phyloP scores from a whole-genome alignment of 1,139 yeast genomes.

The Pichia inconspicua region DNA sequence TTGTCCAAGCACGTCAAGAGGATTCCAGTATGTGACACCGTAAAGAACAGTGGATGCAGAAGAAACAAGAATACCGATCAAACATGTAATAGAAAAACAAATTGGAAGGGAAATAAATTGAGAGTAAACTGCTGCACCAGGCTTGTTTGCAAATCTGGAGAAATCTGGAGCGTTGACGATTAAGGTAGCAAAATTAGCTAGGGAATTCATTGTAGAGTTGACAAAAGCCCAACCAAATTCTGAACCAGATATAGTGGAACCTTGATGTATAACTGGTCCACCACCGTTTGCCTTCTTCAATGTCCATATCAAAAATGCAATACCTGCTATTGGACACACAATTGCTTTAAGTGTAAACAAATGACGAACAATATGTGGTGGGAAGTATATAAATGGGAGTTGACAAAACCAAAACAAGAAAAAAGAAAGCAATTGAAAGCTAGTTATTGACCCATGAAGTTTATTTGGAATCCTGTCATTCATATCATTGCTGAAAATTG shows the following conservation, averaged over 20 bases:
- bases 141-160: slow-evolving; percentile 66
- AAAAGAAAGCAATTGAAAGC: slow-evolving; percentile 64
- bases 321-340: slow-evolving; percentile 72
- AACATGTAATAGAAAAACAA: slow-evolving; percentile 70
- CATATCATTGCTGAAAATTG: slow-evolving; percentile 59
- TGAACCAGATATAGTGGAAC: slow-evolving; percentile 44
- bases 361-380: slow-evolving; percentile 75
- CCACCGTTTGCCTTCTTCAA: slow-evolving; percentile 66
- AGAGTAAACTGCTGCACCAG: slow-evolving; percentile 41
- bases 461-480: slow-evolving; percentile 38
- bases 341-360: slow-evolving; percentile 73
- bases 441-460: slow-evolving; percentile 42
- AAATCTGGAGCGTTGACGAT: slow-evolving; percentile 88
- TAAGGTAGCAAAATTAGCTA: slow-evolving; percentile 82
- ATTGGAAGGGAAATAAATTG: slow-evolving; percentile 64
- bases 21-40: slow-evolving; percentile 76
- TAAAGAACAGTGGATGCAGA: slow-evolving; percentile 69
- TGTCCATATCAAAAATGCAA: slow-evolving; percentile 76
- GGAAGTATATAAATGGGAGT: slow-evolving; percentile 71
- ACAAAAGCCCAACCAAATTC: slow-evolving; percentile 78
- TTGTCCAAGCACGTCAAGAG: slow-evolving; percentile 63
- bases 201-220: slow-evolving; percentile 66
- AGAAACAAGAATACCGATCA: slow-evolving; percentile 81
- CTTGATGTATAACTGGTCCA: slow-evolving; percentile 57
- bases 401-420: slow-evolving; percentile 73